Evolutionary conservation across 2,329 filamentous ascomycete genomes (phyloP).

Genomic region (Aspergillus flavus): DNA sequence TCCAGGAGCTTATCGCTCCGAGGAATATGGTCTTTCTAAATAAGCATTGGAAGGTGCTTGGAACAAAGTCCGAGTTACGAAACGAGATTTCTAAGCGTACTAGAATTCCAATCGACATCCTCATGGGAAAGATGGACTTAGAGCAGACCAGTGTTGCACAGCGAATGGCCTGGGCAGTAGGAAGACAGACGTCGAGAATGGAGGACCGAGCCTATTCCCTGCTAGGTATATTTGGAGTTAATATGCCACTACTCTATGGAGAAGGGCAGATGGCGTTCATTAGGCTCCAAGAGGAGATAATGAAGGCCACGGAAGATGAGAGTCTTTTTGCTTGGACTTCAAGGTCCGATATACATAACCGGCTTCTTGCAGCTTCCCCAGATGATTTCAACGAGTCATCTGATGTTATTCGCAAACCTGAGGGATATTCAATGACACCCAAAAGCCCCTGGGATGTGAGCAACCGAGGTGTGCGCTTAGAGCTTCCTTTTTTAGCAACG

Average conservation of each 20-base stretch:
- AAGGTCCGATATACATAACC: no score
- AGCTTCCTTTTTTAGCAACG: background rate
- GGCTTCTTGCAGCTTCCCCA: background rate
- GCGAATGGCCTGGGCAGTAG: conserved; percentile 46
- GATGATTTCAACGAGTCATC: background rate
- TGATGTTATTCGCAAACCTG: background rate
- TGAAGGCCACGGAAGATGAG: conserved; percentile 14
- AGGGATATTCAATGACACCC: background rate
- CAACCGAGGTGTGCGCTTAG: background rate
- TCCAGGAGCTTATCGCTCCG: background rate
- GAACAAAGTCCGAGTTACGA: background rate
- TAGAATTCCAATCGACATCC: background rate
- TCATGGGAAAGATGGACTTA: background rate
- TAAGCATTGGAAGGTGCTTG: background rate
- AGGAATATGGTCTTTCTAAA: background rate
- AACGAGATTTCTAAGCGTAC: no score
- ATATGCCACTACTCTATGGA: conserved; percentile 51
- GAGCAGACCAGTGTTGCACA: conserved; percentile 28
- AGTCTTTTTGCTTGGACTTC: conserved; percentile 15
- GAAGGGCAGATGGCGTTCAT: conserved; percentile 29
- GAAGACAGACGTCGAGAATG: conserved; percentile 31
- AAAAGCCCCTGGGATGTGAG: background rate
- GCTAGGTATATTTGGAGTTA: conserved; percentile 48
- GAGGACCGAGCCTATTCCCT: conserved; percentile 52
- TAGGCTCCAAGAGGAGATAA: conserved; percentile 19